These are phyloP conservation scores for Pythium pyrilobum DNA, from an alignment of 352 stramenopile genomes.

Conservation along the genomic window DNA sequence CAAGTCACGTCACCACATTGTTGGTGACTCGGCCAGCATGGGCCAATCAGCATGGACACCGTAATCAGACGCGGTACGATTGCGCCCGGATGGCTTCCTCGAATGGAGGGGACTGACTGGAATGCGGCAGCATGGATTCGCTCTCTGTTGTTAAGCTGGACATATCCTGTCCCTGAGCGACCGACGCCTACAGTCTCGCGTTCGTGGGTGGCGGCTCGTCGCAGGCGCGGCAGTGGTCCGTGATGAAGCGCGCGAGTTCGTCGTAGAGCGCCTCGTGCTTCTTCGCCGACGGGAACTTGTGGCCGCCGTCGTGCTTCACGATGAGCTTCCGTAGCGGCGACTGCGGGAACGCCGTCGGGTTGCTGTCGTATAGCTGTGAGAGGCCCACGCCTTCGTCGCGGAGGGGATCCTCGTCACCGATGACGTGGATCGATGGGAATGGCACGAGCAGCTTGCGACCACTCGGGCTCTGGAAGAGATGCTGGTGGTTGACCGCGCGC, in stretches of 20 bases:
- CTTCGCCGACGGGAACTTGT: constrained; percentile 64
- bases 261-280: constrained; percentile 35
- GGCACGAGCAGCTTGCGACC: constrained; percentile 17
- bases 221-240: constrained; percentile 16
- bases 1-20: too few species aligned
- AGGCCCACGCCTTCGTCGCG: constrained; percentile 28
- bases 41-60: too few species aligned
- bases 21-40: too few species aligned
- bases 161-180: too few species aligned
- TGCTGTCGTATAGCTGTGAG: constrained; percentile 26
- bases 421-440: constrained; percentile 42
- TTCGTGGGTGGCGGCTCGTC: not conserved
- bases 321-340: constrained; percentile 22
- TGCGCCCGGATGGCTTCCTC: too few species aligned
- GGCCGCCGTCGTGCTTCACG: constrained; percentile 32
- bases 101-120: too few species aligned
- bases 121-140: too few species aligned
- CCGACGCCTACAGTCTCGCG: constrained; percentile 8
- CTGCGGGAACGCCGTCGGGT: constrained; percentile 13
- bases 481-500: constrained; percentile 28
- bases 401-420: constrained; percentile 33
- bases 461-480: constrained; percentile 29
- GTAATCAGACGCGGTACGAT: too few species aligned
- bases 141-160: too few species aligned
- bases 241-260: constrained; percentile 13